These are phyloP conservation scores for Xylaria sp. DNA, from an alignment of 2,329 filamentous ascomycete species.

Conservation along the genomic window DNA sequence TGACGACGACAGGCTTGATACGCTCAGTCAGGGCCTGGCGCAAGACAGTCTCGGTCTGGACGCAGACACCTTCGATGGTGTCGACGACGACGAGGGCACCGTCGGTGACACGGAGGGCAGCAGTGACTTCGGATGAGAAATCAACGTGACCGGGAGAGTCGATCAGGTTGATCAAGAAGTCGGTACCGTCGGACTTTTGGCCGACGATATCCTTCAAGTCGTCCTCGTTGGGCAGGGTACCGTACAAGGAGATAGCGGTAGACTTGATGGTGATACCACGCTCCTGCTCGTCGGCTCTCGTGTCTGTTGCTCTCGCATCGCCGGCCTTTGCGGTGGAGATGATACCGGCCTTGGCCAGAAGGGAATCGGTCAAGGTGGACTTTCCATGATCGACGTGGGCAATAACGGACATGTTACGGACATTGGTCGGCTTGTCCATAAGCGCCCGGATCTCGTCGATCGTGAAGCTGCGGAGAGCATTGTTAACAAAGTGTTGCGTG, in stretches of 20 bases:
- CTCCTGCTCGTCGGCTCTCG: slow-evolving; percentile 96
- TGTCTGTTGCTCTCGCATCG: slow-evolving; percentile 95
- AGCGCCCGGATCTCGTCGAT: slow-evolving; percentile 86
- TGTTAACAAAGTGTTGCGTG: slow-evolving; percentile 52
- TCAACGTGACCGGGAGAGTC: slow-evolving; percentile 99
- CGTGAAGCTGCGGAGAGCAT: slow-evolving; percentile 78
- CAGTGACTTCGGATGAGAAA: slow-evolving; percentile 99
- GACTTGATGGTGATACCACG: slow-evolving; percentile 99
- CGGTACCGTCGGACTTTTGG: slow-evolving; percentile 85
- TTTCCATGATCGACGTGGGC: slow-evolving; percentile 99
- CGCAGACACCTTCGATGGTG: slow-evolving; percentile 99
- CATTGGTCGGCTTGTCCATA: slow-evolving; percentile 76
- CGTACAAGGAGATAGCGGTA: slow-evolving; percentile 98
- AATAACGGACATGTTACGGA: slow-evolving; percentile 99
- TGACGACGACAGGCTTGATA: slow-evolving; percentile 99
- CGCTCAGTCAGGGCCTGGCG: slow-evolving; percentile 99
- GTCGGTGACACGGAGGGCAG: slow-evolving; percentile 98
- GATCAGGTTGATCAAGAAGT: slow-evolving; percentile 99
- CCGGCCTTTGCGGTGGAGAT: slow-evolving; percentile 97
- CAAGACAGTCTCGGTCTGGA: slow-evolving; percentile 99
- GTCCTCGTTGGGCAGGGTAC: slow-evolving; percentile 77
- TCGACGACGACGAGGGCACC: slow-evolving; percentile 99
- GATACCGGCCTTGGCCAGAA: slow-evolving; percentile 99
- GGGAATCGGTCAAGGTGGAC: slow-evolving; percentile 98
- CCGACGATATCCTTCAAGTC: slow-evolving; percentile 94